Base-by-base conservation (phyloP, 768 basidiomycete species). In the Tulasnella sp. region DNA sequence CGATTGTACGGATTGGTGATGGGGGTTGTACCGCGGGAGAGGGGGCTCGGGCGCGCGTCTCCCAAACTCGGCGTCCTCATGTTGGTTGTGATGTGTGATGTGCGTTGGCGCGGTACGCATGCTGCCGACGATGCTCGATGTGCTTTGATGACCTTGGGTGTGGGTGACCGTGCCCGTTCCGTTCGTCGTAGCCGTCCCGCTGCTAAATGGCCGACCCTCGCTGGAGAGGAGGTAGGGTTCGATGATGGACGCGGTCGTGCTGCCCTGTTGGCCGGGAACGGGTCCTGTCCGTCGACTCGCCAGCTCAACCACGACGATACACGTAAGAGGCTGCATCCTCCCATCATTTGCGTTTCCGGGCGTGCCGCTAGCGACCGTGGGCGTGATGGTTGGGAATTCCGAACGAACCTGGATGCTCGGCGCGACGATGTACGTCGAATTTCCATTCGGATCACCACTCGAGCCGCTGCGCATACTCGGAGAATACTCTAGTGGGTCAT, bases 391-490 rank as follows among this genome's bases (percentile, higher is more conserved):
- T 0, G 86, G 76, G 67, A 90, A 93, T 70, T 99, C 96, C 5
- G 94, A 82, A 41, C 91, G 82, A 65, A 97, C 88, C 67, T 89
- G 86, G 65, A 99, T 96, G 23, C 84, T 82, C 6, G 96, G 96
- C 0, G 91, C 82, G 65, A 96, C 84, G 62, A 98, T 79, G 65
- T 86, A 89, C 2, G 27, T 49, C 6, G 58, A 36, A 48, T 14
- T 37, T n/a, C 57, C 29, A 37, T 56, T 46, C 41, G 58, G 54
- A 23, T 29, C 48, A 5, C 58, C 77, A 74, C 21, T 76, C 67
- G 57, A 81, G 75, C 19, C 67, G 19, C 77, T 78, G 63, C 73
- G 77, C 62, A 75, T 69, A 46, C 79, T 77, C 1, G 49, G 60
- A 21, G 70, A 69, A 52, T 77, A 73, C 59, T 91, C 86, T 46